A percentile compares a stretch with the other conserved stretches of the same genome.
Conservation (phyloP, 2,329 filamentous ascomycete genomes). For the Davidsoniella virescens region DNA sequence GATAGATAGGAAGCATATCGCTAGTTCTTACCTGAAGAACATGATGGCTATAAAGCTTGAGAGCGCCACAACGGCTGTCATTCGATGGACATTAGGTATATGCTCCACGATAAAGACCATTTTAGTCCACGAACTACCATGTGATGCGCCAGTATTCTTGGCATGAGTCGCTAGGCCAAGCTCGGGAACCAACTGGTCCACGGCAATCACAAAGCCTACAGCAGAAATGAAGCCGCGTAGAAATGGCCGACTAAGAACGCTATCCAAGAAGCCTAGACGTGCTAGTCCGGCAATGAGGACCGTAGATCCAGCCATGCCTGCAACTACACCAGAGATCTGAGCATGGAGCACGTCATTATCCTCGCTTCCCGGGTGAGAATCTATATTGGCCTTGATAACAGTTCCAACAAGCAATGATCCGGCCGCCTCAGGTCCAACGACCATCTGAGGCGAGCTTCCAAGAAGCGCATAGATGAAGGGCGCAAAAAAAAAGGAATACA, state of each 20-base stretch:
- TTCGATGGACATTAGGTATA: slow-evolving; percentile 45
- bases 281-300: slow-evolving; percentile 78
- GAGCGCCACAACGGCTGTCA: slow-evolving; percentile 63
- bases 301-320: slow-evolving; percentile 72
- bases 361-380: slow-evolving; percentile 45
- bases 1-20: neutral
- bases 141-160: slow-evolving; percentile 47
- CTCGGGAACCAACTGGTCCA: slow-evolving; percentile 87
- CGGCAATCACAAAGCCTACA: slow-evolving; percentile 88
- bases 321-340: slow-evolving; percentile 72
- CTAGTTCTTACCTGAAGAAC: slow-evolving; percentile 52
- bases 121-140: slow-evolving; percentile 79
- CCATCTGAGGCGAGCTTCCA: slow-evolving; percentile 81
- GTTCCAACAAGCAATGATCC: slow-evolving; percentile 81
- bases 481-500: slow-evolving; percentile 89
- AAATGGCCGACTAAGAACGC: slow-evolving; percentile 83
- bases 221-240: slow-evolving; percentile 91
- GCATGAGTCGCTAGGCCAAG: slow-evolving; percentile 58
- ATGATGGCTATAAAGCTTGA: slow-evolving; percentile 78
- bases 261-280: slow-evolving; percentile 82
- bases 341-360: slow-evolving; percentile 54
- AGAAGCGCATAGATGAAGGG: slow-evolving; percentile 82
- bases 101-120: slow-evolving; percentile 62
- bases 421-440: slow-evolving; percentile 87
- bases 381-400: slow-evolving; percentile 64